Evolutionary conservation across 129 eudicot species (phyloP).

Genomic region (Artemisia argyi): DNA sequence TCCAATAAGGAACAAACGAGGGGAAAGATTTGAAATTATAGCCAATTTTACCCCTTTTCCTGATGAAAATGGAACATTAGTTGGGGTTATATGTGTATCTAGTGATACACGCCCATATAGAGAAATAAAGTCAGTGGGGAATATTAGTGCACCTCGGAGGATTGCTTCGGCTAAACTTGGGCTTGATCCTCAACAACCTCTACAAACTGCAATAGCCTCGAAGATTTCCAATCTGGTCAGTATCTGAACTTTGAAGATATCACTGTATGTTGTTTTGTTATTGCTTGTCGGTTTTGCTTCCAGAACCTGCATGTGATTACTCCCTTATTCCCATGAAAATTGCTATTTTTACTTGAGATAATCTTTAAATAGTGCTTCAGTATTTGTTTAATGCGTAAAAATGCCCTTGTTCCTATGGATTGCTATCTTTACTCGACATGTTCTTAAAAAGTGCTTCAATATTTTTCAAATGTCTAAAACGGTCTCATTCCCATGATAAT

Average conservation of each 20-base stretch:
- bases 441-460: not conserved
- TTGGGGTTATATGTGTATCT: slow-evolving; percentile 78
- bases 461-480: slow-evolving; percentile 15
- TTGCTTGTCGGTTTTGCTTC: not conserved
- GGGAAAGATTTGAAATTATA: slow-evolving; percentile 49
- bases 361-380: not conserved
- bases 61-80: slow-evolving; percentile 67
- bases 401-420: not conserved
- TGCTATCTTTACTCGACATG: no score
- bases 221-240: slow-evolving; percentile 82
- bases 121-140: slow-evolving; percentile 43
- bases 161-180: slow-evolving; percentile 76
- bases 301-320: slow-evolving; percentile 6
- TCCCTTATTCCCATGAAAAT: not conserved
- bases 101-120: slow-evolving; percentile 64
- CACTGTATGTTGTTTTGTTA: not conserved
- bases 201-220: slow-evolving; percentile 83
- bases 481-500: not conserved
- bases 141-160: slow-evolving; percentile 50
- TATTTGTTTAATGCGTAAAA: slow-evolving; percentile 13
- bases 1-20: slow-evolving; percentile 73
- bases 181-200: slow-evolving; percentile 92
- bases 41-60: slow-evolving; percentile 71
- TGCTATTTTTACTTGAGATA: not conserved
- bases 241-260: slow-evolving; percentile 2